Conservation (phyloP, 345 rosid species). For the Cochlearia excelsa region DNA sequence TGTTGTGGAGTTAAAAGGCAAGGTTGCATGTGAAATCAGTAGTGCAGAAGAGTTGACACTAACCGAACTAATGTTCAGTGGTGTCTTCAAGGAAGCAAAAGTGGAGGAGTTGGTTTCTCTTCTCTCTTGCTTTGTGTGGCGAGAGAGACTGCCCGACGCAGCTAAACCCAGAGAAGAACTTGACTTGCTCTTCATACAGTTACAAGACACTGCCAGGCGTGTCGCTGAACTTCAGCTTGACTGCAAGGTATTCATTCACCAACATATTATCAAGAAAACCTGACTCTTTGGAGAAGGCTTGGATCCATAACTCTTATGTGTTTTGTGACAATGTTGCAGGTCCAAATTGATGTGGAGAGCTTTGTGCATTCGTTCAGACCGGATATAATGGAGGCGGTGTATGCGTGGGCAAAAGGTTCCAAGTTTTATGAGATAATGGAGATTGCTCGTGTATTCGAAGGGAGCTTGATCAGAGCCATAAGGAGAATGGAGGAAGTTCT, state of each 20-base stretch:
- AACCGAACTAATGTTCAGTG: conserved; percentile 93
- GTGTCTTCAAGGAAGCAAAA: conserved; percentile 73
- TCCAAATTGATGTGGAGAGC: conserved; percentile 77
- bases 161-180: conserved; percentile 93
- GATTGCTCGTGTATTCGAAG: conserved; percentile 89
- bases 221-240: conserved; percentile 90
- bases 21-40: conserved; percentile 89
- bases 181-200: conserved; percentile 74
- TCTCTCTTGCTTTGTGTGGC: conserved; percentile 98
- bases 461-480: conserved; percentile 95
- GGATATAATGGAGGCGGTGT: conserved; percentile 94
- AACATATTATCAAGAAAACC: not conserved
- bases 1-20: conserved; percentile 82
- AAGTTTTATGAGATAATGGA: conserved; percentile 95
- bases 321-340: conserved; percentile 43
- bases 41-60: conserved; percentile 94
- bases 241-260: conserved; percentile 64
- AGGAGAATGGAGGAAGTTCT: conserved; percentile 96
- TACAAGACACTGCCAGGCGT: conserved; percentile 84
- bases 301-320: conserved; percentile 12
- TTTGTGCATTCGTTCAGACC: conserved; percentile 85
- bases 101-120: conserved; percentile 93
- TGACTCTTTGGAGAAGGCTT: conserved; percentile 2
- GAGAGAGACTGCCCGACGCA: conserved; percentile 84
- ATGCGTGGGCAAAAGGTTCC: conserved; percentile 98